Evolutionary conservation across 495 filamentous ascomycete species (phyloP).

Genomic region (Xylaria longipes): DNA sequence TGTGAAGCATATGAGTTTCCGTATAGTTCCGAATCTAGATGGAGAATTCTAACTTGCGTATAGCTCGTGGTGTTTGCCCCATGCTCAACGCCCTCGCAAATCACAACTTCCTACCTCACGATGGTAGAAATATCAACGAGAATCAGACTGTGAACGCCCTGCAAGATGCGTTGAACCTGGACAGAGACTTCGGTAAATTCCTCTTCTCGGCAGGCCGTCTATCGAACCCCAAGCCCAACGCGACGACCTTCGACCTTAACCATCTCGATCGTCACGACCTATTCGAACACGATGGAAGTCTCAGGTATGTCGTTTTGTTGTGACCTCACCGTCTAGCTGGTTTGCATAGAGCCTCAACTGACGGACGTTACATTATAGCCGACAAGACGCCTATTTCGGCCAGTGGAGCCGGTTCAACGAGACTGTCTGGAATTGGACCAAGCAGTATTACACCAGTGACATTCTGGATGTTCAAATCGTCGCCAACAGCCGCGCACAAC

Average conservation of each 20-base stretch:
- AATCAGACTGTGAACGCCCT: constrained; percentile 47
- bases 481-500: constrained; percentile 51
- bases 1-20: background rate
- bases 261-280: constrained; percentile 55
- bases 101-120: constrained; percentile 45
- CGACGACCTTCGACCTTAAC: constrained; percentile 57
- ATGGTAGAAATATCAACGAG: constrained; percentile 47
- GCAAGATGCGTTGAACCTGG: constrained; percentile 51
- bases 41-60: background rate
- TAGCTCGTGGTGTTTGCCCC: constrained; percentile 47
- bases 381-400: constrained; percentile 52
- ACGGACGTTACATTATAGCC: constrained; percentile 35
- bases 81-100: constrained; percentile 51
- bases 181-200: constrained; percentile 37
- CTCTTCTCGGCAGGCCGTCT: constrained; percentile 52
- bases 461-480: constrained; percentile 49
- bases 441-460: constrained; percentile 47
- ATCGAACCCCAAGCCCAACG: constrained; percentile 57
- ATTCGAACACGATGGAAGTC: constrained; percentile 59
- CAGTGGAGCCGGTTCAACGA: constrained; percentile 52
- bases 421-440: constrained; percentile 54
- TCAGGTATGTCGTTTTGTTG: constrained; percentile 47
- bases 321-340: background rate
- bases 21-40: constrained; percentile 10
- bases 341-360: background rate